Conservation (phyloP, 768 basidiomycete genomes). For the Tubosaeta sp. region DNA sequence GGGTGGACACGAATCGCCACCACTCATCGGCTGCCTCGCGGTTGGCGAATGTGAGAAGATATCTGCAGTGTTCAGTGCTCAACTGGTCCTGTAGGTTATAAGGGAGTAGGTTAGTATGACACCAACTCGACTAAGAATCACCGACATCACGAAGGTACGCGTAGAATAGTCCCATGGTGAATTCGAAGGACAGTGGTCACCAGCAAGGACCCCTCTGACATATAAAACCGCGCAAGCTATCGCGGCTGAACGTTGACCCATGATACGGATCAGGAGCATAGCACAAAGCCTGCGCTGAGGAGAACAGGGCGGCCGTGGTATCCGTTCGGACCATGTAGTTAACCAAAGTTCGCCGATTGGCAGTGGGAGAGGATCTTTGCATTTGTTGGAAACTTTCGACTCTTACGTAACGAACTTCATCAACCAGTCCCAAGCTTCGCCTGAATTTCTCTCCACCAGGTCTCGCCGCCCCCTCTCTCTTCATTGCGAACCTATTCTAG, state of each 20-base stretch:
- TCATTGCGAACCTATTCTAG: background rate
- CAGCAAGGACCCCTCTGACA: background rate
- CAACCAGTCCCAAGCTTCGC: conserved; percentile 1
- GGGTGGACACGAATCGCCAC: background rate
- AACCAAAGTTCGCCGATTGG: background rate
- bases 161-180: background rate
- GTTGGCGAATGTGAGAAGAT: background rate
- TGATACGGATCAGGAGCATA: too few species aligned
- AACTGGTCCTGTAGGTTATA: background rate
- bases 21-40: background rate
- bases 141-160: background rate
- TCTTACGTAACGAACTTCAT: background rate
- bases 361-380: too few species aligned
- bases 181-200: background rate
- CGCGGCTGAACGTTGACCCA: too few species aligned
- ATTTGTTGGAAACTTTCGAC: too few species aligned
- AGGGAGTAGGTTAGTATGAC: too few species aligned
- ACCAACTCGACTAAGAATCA: background rate
- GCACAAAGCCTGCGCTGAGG: too few species aligned
- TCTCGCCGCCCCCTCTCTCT: background rate
- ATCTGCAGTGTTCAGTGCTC: too few species aligned
- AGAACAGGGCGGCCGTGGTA: too few species aligned
- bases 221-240: too few species aligned
- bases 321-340: too few species aligned
- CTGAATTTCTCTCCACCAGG: background rate